phyloP scores from a whole-genome alignment of 192 early-diverging fungal genomes.

The Mycoemilia scoparia region DNA sequence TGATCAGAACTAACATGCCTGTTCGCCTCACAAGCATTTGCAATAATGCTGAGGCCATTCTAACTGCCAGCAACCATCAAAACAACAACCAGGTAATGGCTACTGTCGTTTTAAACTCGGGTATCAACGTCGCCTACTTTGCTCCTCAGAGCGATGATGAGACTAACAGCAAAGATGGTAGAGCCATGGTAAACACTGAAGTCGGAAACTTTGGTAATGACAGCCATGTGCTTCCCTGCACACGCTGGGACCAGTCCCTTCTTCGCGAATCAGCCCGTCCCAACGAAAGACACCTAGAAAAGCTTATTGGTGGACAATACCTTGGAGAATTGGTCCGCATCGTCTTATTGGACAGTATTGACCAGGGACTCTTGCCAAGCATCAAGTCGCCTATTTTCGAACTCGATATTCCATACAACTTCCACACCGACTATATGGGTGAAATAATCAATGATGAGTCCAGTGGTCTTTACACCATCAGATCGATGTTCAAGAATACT shows the following conservation, averaged over 20 bases:
- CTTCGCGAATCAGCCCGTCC: constrained; percentile 65
- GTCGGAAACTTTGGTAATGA: constrained; percentile 75
- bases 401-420: constrained; percentile 44
- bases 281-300: constrained; percentile 66
- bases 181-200: constrained; percentile 89
- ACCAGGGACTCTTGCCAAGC: constrained; percentile 52
- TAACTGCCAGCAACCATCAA: constrained; percentile 63
- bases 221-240: constrained; percentile 45
- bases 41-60: constrained; percentile 83
- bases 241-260: constrained; percentile 61
- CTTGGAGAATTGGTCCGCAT: constrained; percentile 74
- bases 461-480: constrained; percentile 35
- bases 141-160: constrained; percentile 52
- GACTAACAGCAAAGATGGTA: constrained; percentile 25
- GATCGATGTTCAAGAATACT: constrained; percentile 47
- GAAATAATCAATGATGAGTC: constrained; percentile 53
- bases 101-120: constrained; percentile 79
- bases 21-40: constrained; percentile 71
- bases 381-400: constrained; percentile 25
- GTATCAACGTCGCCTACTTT: constrained; percentile 82
- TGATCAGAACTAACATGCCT: constrained; percentile 47
- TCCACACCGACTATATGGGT: constrained; percentile 58
- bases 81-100: constrained; percentile 56
- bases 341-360: constrained; percentile 59
- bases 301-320: constrained; percentile 83